Conservation (phyloP, 2,329 filamentous ascomycete species). For the Penicillium sp. region DNA sequence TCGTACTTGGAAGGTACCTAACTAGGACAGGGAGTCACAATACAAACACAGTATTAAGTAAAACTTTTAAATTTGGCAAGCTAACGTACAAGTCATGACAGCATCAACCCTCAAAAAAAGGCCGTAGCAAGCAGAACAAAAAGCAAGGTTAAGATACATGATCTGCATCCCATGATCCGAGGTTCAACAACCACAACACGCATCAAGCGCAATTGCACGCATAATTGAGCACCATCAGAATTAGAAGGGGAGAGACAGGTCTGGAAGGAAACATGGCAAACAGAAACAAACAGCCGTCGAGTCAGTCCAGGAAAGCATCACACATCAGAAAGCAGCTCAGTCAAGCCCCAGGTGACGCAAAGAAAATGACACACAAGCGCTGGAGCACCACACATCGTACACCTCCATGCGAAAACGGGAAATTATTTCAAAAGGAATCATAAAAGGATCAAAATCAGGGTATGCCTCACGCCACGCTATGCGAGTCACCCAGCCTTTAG, state of each 20-base stretch:
- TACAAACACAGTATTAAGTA: not conserved
- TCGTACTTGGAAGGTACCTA: not conserved
- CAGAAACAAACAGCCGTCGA: conserved; percentile 7
- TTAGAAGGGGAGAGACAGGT: not conserved
- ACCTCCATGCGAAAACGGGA: conserved; percentile 9
- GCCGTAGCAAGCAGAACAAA: not conserved
- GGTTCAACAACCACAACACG: not conserved
- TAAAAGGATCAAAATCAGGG: conserved; percentile 31
- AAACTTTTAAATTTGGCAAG: conserved; percentile 10
- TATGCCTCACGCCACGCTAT: conserved; percentile 44
- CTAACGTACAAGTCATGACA: conserved; percentile 24
- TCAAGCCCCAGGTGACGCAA: conserved; percentile 34
- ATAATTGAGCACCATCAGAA: not conserved
- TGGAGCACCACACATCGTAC: conserved; percentile 10
- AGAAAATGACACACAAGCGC: conserved; percentile 51
- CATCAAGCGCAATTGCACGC: not conserved
- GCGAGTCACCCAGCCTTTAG: conserved; percentile 30
- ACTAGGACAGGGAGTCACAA: not conserved
- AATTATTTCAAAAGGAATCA: conserved; percentile 13
- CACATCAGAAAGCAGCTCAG: conserved; percentile 11
- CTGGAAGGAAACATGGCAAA: not conserved
- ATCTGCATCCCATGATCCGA: not conserved
- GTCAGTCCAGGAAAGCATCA: conserved; percentile 11
- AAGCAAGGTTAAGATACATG: not conserved
- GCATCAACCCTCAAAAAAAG: conserved; percentile 6